These are phyloP conservation scores for Phytophthora melonis DNA, from an alignment of 352 stramenopile species.

Conservation along the genomic window DNA sequence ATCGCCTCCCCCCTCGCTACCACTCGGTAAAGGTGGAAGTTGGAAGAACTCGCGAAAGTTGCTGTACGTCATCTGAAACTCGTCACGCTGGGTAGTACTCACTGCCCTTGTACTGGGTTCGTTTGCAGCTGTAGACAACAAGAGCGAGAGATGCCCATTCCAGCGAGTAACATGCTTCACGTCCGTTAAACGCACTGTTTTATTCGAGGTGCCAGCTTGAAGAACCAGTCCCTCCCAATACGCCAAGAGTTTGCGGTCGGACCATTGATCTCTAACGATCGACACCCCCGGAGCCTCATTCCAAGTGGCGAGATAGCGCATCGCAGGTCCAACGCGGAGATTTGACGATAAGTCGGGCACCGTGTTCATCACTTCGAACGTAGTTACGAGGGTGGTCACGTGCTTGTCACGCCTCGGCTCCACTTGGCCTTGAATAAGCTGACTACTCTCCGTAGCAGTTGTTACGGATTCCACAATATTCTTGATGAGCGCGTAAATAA, in stretches of 20 bases:
- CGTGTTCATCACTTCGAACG: constrained; percentile 23
- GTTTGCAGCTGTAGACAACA: constrained; percentile 1
- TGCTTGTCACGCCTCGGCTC: not conserved
- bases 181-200: constrained; percentile 8
- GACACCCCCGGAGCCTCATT: not conserved
- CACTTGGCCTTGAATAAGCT: not conserved
- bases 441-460: not conserved
- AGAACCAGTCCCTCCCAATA: constrained; percentile 30
- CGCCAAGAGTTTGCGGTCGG: constrained; percentile 20
- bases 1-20: constrained; percentile 10
- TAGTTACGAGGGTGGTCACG: constrained; percentile 5
- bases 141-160: constrained; percentile 25
- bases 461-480: not conserved
- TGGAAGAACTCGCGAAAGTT: constrained; percentile 17
- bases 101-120: not conserved
- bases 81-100: not conserved
- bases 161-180: constrained; percentile 13
- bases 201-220: constrained; percentile 18
- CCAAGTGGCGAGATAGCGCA: constrained; percentile 23
- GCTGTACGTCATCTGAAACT: constrained; percentile 19
- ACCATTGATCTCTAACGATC: constrained; percentile 9
- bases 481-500: constrained; percentile 2
- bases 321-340: constrained; percentile 13
- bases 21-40: not conserved
- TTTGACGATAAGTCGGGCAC: constrained; percentile 13